Percentiles rank a stretch among this genome's conserved stretches.
These are phyloP conservation scores for Stachybotrys echinatus DNA, from an alignment of 2,329 filamentous ascomycete species.

Conservation along the genomic window DNA sequence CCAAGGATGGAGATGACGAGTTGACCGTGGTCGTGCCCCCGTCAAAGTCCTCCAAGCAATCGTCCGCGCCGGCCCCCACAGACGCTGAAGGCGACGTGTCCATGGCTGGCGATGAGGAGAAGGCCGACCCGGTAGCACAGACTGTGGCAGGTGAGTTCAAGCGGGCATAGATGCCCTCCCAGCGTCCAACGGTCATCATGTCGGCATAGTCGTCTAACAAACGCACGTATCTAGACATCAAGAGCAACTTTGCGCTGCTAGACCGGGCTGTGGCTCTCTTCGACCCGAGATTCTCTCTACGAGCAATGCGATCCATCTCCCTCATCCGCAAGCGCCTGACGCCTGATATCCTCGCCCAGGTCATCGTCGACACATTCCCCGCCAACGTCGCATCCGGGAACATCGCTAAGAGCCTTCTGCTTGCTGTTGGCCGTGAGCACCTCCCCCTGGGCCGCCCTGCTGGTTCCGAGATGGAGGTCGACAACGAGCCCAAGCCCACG, in stretches of 20 bases:
- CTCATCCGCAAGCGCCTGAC: conserved; percentile 89
- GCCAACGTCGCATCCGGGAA: conserved; percentile 53
- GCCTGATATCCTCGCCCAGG: conserved; percentile 73
- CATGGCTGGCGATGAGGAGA: conserved; percentile 60
- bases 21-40: conserved; percentile 79
- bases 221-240: conserved; percentile 65
- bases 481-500: conserved; percentile 50
- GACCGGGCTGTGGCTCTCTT: conserved; percentile 90
- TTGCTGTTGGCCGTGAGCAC: conserved; percentile 62
- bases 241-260: conserved; percentile 85
- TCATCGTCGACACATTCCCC: conserved; percentile 76
- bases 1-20: conserved; percentile 67
- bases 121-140: conserved; percentile 57
- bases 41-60: conserved; percentile 57
- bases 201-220: conserved; percentile 12
- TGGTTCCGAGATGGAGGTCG: conserved; percentile 67
- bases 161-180: not conserved
- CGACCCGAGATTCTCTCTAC: conserved; percentile 89
- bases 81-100: conserved; percentile 65
- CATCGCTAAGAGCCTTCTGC: conserved; percentile 64
- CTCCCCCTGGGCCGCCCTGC: conserved; percentile 55
- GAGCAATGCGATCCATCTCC: conserved; percentile 91
- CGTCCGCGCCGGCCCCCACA: too few species aligned
- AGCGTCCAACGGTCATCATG: not conserved
- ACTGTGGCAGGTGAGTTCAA: conserved; percentile 50